Evolutionary conservation across 371 early-diverging fungal species (phyloP).

Genomic region (Mucor irregularis): DNA sequence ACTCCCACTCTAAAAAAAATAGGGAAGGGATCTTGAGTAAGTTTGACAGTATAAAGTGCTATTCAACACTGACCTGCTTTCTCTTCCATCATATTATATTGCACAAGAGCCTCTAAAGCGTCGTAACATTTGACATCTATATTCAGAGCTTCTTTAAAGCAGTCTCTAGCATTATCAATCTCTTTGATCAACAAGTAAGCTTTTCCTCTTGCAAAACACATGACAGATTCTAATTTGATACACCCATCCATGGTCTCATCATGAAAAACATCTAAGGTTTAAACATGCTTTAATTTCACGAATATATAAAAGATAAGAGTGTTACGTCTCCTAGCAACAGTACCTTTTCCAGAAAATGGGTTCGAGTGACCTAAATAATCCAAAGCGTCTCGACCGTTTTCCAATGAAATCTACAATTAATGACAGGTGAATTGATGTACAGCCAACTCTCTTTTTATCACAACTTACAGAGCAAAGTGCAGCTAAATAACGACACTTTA

Average conservation of each 20-base stretch:
- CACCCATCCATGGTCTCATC: conserved; percentile 4
- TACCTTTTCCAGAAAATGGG: conserved; percentile 42
- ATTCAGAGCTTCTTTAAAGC: conserved; percentile 64
- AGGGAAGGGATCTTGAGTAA: not conserved
- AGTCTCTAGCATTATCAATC: conserved; percentile 55
- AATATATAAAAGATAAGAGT: no score
- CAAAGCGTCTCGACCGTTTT: conserved; percentile 60
- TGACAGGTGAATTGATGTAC: not conserved
- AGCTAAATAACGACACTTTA: conserved; percentile 62
- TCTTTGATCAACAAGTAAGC: conserved; percentile 57
- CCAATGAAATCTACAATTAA: conserved; percentile 49
- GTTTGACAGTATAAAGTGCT: not conserved
- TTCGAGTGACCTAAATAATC: conserved; percentile 61
- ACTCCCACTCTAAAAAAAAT: conserved; percentile 53
- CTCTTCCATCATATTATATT: conserved; percentile 61
- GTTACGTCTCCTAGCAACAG: no score
- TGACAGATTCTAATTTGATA: conserved; percentile 59
- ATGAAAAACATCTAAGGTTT: not conserved
- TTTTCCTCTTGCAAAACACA: conserved; percentile 66
- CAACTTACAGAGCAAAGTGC: conserved; percentile 61
- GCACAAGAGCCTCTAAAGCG: conserved; percentile 63
- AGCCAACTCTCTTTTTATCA: not conserved
- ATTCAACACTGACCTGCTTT: conserved; percentile 51
- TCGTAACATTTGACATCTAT: conserved; percentile 73
- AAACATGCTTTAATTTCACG: not conserved